Conservation (phyloP, 1,139 yeast genomes). For the Pichia sp. region DNA sequence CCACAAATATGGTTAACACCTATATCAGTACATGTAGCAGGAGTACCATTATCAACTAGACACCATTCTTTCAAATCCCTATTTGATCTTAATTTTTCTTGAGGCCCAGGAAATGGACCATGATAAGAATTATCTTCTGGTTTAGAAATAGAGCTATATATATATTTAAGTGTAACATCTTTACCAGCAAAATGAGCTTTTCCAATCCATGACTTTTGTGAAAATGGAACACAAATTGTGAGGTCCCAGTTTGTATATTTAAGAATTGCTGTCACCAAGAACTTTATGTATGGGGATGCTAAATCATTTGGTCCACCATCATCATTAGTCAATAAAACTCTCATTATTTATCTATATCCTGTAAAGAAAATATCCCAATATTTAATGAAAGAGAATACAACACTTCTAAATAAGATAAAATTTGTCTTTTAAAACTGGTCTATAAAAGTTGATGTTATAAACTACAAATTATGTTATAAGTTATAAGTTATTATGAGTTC, state of each 20-base stretch:
- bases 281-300: constrained; percentile 83
- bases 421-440: no score
- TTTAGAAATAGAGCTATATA: constrained; percentile 45
- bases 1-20: constrained; percentile 69
- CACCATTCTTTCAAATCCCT: constrained; percentile 64
- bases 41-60: constrained; percentile 74
- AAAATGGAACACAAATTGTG: constrained; percentile 76
- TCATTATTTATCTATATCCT: constrained; percentile 14
- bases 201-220: constrained; percentile 91
- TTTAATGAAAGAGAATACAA: no score
- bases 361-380: no score
- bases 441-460: no score
- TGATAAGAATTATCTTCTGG: constrained; percentile 43
- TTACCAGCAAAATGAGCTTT: constrained; percentile 94
- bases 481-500: no score
- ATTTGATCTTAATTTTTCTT: constrained; percentile 22
- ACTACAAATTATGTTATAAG: no score
- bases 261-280: constrained; percentile 64
- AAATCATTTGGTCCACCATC: constrained; percentile 87
- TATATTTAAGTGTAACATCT: constrained; percentile 59
- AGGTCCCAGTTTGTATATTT: constrained; percentile 74
- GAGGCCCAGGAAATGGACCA: constrained; percentile 64
- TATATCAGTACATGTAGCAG: constrained; percentile 91
- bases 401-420: no score
- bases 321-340: constrained; percentile 63